phyloP scores from a whole-genome alignment of 108 stramenopile genomes.

The Parietichytrium sp. region DNA sequence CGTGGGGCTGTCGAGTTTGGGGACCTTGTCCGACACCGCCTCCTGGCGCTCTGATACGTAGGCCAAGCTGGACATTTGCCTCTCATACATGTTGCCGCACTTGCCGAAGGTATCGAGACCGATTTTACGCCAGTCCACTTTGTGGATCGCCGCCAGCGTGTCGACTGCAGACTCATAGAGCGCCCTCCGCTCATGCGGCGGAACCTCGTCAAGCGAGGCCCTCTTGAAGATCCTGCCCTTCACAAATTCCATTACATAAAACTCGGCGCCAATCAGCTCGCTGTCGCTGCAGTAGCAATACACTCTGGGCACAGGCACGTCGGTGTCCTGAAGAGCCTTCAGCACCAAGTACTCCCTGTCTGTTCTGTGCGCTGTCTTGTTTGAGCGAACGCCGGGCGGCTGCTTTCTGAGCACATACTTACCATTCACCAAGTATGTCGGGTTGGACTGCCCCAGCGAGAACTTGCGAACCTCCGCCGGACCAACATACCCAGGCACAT shows the following conservation, averaged over 20 bases:
- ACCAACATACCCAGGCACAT: conserved; percentile 13
- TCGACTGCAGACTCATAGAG: conserved; percentile 70
- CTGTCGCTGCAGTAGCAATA: conserved; percentile 77
- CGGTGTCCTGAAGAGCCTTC: conserved; percentile 58
- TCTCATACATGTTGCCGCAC: conserved; percentile 60
- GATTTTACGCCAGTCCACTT: conserved; percentile 48
- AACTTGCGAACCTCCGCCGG: conserved; percentile 57
- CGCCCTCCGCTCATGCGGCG: conserved; percentile 58
- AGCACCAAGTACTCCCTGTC: conserved; percentile 89
- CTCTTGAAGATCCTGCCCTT: conserved; percentile 83
- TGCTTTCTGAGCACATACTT: conserved; percentile 74
- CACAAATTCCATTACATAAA: conserved; percentile 92
- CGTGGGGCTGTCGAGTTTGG: background rate
- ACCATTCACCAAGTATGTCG: conserved; percentile 76
- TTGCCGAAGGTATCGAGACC: conserved; percentile 76
- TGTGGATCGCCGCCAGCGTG: conserved; percentile 66
- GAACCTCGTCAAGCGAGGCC: conserved; percentile 72
- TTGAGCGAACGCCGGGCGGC: conserved; percentile 71
- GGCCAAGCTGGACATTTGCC: background rate
- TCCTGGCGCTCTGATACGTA: conserved; percentile 15
- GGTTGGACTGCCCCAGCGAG: conserved; percentile 92
- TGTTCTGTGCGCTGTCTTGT: conserved; percentile 88
- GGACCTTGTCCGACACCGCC: background rate
- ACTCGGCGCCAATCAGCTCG: conserved; percentile 81
- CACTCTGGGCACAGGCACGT: conserved; percentile 78